These are phyloP conservation scores for Fragaria ananassa DNA, from an alignment of 306 rosid species.

Conservation along the genomic window DNA sequence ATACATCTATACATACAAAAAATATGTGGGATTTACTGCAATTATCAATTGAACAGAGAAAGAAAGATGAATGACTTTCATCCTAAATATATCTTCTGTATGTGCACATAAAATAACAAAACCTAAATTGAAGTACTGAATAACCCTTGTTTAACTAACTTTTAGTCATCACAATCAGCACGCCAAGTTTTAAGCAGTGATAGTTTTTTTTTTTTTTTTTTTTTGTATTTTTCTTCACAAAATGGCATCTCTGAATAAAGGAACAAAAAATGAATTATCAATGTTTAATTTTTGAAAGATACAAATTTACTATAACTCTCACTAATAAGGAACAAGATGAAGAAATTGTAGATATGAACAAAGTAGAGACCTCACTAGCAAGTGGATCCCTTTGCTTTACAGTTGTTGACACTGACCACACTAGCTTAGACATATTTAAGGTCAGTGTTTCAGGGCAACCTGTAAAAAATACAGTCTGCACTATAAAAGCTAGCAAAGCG, in stretches of 20 bases:
- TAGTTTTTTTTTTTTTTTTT: too few species aligned
- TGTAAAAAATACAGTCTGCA: slow-evolving; percentile 30
- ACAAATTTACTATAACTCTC: background rate
- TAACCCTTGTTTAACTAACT: background rate
- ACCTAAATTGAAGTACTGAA: background rate
- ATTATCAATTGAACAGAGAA: background rate
- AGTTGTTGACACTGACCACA: slow-evolving; percentile 71
- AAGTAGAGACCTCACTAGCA: slow-evolving; percentile 84
- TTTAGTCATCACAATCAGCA: background rate
- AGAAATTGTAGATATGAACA: slow-evolving; percentile 11
- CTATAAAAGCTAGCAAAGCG: slow-evolving; percentile 19
- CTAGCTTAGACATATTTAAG: slow-evolving; percentile 85
- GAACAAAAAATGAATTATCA: background rate
- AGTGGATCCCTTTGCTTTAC: slow-evolving; percentile 89
- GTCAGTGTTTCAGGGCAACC: slow-evolving; percentile 89
- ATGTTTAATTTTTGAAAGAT: background rate
- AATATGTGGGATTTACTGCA: background rate
- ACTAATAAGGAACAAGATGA: background rate
- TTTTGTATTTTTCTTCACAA: background rate
- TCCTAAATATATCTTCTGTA: background rate
- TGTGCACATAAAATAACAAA: background rate
- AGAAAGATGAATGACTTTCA: background rate
- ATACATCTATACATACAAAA: background rate
- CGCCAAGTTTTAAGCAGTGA: background rate
- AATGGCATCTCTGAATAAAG: background rate